Evolutionary conservation across 2,329 filamentous ascomycete genomes (phyloP).

Genomic region (Zymoseptoria tritici): DNA sequence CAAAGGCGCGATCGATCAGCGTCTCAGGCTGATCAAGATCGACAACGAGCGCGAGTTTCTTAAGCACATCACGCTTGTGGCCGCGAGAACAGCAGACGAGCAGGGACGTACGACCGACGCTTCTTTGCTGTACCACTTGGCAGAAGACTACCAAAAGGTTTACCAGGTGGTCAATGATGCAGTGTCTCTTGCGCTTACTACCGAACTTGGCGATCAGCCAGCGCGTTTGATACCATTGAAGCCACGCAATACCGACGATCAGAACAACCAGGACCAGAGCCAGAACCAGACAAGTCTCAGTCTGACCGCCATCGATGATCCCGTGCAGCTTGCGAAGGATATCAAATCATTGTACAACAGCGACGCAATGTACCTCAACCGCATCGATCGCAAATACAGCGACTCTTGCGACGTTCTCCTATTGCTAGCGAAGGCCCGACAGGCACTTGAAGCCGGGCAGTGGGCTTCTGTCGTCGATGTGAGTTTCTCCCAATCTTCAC

Average conservation of each 20-base stretch:
- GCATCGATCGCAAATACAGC: conserved; percentile 51
- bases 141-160: conserved; percentile 93
- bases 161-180: conserved; percentile 81
- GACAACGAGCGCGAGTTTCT: conserved; percentile 77
- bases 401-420: conserved; percentile 54
- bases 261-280: conserved; percentile 27
- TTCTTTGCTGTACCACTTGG: conserved; percentile 87
- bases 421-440: conserved; percentile 54
- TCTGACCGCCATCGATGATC: conserved; percentile 61
- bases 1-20: conserved; percentile 78
- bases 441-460: conserved; percentile 48
- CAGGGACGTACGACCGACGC: conserved; percentile 90
- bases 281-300: conserved; percentile 52
- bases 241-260: conserved; percentile 48
- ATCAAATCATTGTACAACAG: conserved; percentile 56
- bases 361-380: conserved; percentile 53
- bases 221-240: conserved; percentile 73
- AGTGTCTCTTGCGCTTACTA: conserved; percentile 78
- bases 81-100: conserved; percentile 86
- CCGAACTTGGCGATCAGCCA: conserved; percentile 76
- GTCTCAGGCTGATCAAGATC: conserved; percentile 72
- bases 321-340: conserved; percentile 53
- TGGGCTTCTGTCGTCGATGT: conserved; percentile 60
- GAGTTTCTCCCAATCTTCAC: conserved; percentile 33
- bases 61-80: conserved; percentile 84